Conservation (phyloP, 805 yeast species). For the Ogataea methanolica region DNA sequence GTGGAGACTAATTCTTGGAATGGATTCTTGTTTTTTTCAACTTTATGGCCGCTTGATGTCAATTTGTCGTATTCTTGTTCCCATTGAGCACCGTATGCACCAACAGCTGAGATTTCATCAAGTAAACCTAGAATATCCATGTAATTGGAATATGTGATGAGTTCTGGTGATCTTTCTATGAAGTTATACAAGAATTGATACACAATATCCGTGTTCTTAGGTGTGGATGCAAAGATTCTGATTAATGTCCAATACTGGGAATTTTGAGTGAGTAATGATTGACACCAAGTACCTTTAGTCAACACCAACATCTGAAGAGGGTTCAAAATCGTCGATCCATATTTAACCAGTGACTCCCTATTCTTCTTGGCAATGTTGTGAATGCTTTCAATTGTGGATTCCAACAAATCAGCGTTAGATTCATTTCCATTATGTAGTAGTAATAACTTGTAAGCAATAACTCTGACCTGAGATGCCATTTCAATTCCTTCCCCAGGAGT, state of each 20-base stretch:
- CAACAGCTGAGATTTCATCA: constrained; percentile 78
- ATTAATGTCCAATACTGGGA: constrained; percentile 46
- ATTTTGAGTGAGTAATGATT: constrained; percentile 30
- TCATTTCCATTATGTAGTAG: constrained; percentile 35
- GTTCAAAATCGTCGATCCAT: constrained; percentile 39
- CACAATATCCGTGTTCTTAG: constrained; percentile 37
- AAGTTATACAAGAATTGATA: constrained; percentile 44
- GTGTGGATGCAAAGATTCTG: constrained; percentile 41
- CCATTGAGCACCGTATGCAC: constrained; percentile 74
- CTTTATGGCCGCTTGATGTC: constrained; percentile 38
- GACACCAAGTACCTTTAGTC: constrained; percentile 40
- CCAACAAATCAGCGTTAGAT: constrained; percentile 16
- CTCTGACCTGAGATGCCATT: constrained; percentile 33
- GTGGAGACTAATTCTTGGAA: constrained; percentile 50
- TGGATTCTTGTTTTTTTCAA: constrained; percentile 39
- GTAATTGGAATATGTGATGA: constrained; percentile 47
- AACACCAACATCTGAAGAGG: constrained; percentile 48
- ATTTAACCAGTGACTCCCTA: constrained; percentile 40
- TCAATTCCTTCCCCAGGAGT: constrained; percentile 23
- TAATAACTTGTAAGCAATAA: constrained; percentile 48
- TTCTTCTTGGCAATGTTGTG: constrained; percentile 17
- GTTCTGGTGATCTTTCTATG: constrained; percentile 27
- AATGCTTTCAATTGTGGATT: constrained; percentile 23
- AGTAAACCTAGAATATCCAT: constrained; percentile 64
- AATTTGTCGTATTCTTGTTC: constrained; percentile 57